Percentiles rank a stretch among this genome's conserved stretches.
Evolutionary conservation across 2,329 filamentous ascomycete genomes (phyloP).

Genomic region (Ascochyta pisi): DNA sequence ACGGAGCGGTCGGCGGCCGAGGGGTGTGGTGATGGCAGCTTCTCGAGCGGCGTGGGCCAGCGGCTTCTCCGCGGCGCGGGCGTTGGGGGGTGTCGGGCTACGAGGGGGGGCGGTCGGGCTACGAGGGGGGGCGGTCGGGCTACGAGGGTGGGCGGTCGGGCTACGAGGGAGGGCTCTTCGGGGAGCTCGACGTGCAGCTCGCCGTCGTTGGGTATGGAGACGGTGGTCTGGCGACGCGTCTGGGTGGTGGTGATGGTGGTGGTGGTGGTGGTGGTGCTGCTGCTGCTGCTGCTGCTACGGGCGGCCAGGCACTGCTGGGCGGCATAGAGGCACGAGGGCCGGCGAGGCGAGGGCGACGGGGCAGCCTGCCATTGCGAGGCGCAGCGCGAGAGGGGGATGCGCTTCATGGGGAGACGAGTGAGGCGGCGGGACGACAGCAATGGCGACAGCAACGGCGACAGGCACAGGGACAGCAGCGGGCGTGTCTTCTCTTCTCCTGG

Average conservation of each 20-base stretch:
- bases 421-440: slow-evolving; percentile 19
- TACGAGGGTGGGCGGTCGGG: too few relatives aligned
- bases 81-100: not conserved
- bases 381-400: slow-evolving; percentile 66
- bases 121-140: too few relatives aligned
- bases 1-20: slow-evolving; percentile 73
- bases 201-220: slow-evolving; percentile 5
- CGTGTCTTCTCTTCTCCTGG: slow-evolving; percentile 3
- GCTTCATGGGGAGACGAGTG: slow-evolving; percentile 59
- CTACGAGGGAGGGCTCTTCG: not conserved
- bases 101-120: not conserved
- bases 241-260: too few relatives aligned
- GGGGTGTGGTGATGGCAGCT: slow-evolving; percentile 74
- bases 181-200: slow-evolving; percentile 3
- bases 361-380: slow-evolving; percentile 65
- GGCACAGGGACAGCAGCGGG: not conserved
- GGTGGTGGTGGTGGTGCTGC: too few relatives aligned
- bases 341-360: slow-evolving; percentile 48
- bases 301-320: slow-evolving; percentile 21
- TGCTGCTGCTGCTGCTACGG: not conserved
- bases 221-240: slow-evolving; percentile 7
- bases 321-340: slow-evolving; percentile 47
- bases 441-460: slow-evolving; percentile 20
- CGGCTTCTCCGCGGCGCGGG: slow-evolving; percentile 5
- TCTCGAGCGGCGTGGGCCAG: slow-evolving; percentile 38